These are phyloP conservation scores for Poa annua DNA, from an alignment of 176 grass and related monocot species.

Conservation along the genomic window DNA sequence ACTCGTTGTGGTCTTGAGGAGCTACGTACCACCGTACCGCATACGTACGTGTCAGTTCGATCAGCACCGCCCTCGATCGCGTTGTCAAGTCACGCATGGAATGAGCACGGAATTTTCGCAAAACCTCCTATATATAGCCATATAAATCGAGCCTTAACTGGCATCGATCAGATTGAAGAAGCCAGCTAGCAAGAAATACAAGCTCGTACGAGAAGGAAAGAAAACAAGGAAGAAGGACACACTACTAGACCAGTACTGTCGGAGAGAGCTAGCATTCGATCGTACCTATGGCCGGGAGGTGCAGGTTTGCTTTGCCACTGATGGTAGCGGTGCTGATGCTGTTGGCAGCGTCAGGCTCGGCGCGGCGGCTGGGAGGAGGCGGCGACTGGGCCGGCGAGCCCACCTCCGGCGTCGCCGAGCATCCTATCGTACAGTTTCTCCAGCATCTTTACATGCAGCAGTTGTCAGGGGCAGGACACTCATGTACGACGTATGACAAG, in stretches of 20 bases:
- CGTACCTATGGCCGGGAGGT: neutral
- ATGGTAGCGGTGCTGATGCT: neutral
- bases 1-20: neutral
- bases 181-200: neutral
- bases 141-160: neutral
- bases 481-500: rapidly evolving
- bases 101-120: neutral
- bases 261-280: too few relatives aligned
- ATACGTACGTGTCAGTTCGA: neutral
- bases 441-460: constrained; percentile 34
- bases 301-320: neutral
- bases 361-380: constrained; percentile 12
- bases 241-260: too few relatives aligned
- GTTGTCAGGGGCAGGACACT: rapidly evolving
- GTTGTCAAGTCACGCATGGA: neutral
- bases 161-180: neutral
- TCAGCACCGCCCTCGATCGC: neutral
- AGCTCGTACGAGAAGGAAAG: too few relatives aligned
- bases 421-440: neutral
- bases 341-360: neutral
- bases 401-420: neutral
- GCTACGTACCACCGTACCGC: neutral
- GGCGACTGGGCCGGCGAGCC: neutral
- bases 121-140: neutral
- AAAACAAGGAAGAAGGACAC: too few relatives aligned